Base-by-base conservation (phyloP, 306 rosid species). In the Sesbania bispinosa region DNA sequence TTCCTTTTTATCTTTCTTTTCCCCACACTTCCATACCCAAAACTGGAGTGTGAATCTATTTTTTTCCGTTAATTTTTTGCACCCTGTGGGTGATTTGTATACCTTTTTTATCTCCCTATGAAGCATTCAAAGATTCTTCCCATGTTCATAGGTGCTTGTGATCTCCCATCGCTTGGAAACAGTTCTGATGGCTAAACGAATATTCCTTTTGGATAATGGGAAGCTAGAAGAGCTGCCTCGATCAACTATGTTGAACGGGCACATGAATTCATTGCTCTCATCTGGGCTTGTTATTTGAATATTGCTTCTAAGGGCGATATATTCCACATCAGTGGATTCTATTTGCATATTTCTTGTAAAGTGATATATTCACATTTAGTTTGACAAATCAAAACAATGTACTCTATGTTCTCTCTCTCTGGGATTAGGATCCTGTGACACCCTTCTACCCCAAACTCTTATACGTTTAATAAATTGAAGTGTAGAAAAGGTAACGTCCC, bases 91-190 rank as follows among this genome's bases (percentile, higher is more conserved):
- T 71, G 45, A 36, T 58, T 35, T 61, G 5, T 43, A 30, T 27
- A 24, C 3, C 55, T 9, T 30, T 62, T 69, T 61, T 43, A 18
- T 32, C n/a, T 52, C 8, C 20, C 50, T 7, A 35, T 62, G 59
- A 43, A 53, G 21, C 16, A 33, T 62, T 74, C 9, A 46, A 43
- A 32, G 70, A 26, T 33, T 66, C 72, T 47, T 71, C 35, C 18
- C 15, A n/a, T 67, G 59, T 81, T 59, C 20, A 68, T 58, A 90
- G 98, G 97, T 93, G 43, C 85, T 93, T 84, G 90, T 93, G 59
- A 90, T 93, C 67, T 87, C 97, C 5, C 98, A 93, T 86, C 97
- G 96, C 36, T 64, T 88, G 82, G 93, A 93, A 74, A 93, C 98
- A 0, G 79, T 88, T 81, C 14, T 74, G 83, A 93, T 93, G 97